phyloP scores from a whole-genome alignment of 805 yeast species.

The Millerozyma miso region DNA sequence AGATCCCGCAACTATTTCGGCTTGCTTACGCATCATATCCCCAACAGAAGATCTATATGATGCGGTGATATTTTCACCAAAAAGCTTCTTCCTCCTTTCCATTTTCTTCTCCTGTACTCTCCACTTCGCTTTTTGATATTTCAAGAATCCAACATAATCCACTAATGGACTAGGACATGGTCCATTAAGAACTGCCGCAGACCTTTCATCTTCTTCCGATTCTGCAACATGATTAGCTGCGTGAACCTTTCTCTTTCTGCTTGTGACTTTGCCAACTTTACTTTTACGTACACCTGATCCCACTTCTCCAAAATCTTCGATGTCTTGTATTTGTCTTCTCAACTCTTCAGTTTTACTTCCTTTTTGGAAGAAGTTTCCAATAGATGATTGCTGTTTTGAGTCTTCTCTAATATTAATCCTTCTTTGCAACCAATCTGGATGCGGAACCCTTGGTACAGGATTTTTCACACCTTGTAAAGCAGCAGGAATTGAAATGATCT shows the following conservation, averaged over 20 bases:
- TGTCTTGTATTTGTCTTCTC: conserved; percentile 49
- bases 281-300: conserved; percentile 23
- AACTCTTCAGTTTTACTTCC: conserved; percentile 39
- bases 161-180: conserved; percentile 62
- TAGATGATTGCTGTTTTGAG: conserved; percentile 64
- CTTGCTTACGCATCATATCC: conserved; percentile 67
- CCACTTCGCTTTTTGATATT: conserved; percentile 88
- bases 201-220: conserved; percentile 44
- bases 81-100: conserved; percentile 66
- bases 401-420: conserved; percentile 59
- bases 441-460: conserved; percentile 92
- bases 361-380: conserved; percentile 53
- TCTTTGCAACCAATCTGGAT: conserved; percentile 88
- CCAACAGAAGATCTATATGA: conserved; percentile 61
- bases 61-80: conserved; percentile 60
- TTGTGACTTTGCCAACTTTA: conserved; percentile 43
- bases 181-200: conserved; percentile 44
- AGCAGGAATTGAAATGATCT: conserved; percentile 95
- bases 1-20: conserved; percentile 70
- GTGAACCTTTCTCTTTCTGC: conserved; percentile 40
- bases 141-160: conserved; percentile 65
- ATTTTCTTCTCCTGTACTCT: conserved; percentile 66
- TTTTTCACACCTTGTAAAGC: conserved; percentile 83
- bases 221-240: conserved; percentile 15
- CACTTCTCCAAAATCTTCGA: conserved; percentile 63